phyloP scores from a whole-genome alignment of 1,139 yeast genomes.

The Arxiozyma bovina region DNA sequence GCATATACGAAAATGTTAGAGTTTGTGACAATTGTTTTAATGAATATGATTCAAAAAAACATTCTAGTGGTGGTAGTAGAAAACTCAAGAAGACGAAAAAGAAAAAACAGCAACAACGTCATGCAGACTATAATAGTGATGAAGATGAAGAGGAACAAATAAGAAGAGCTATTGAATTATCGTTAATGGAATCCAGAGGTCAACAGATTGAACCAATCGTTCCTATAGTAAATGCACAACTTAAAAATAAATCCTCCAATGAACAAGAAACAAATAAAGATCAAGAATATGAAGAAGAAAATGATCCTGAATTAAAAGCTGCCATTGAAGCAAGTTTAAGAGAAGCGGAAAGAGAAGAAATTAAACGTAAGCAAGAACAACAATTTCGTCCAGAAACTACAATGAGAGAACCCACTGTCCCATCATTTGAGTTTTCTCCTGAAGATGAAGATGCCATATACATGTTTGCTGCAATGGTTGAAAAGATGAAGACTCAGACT shows the following conservation, averaged over 20 bases:
- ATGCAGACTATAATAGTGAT: constrained; percentile 4
- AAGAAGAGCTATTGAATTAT: constrained; percentile 66
- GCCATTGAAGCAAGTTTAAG: constrained; percentile 90
- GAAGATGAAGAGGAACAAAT: constrained; percentile 68
- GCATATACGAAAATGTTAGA: constrained; percentile 81
- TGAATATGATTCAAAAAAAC: constrained; percentile 38
- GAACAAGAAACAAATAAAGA: background rate
- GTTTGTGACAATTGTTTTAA: constrained; percentile 87
- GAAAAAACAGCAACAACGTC: constrained; percentile 20
- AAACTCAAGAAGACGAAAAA: constrained; percentile 22
- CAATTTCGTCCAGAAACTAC: constrained; percentile 20
- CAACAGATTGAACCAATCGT: constrained; percentile 19
- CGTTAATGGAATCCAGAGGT: constrained; percentile 49
- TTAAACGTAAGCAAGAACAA: constrained; percentile 15
- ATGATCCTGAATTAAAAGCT: constrained; percentile 84
- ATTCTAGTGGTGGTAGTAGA: constrained; percentile 8
- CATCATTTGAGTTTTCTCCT: constrained; percentile 52
- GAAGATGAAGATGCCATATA: constrained; percentile 76
- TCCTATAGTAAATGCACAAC: constrained; percentile 14
- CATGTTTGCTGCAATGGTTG: constrained; percentile 60
- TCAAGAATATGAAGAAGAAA: constrained; percentile 44
- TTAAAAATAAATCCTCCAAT: background rate
- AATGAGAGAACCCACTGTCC: constrained; percentile 14
- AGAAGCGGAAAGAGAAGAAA: constrained; percentile 48
- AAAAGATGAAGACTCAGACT: constrained; percentile 43